Base-by-base conservation (phyloP, 176 grass and related monocot genomes). In the Oryza meyeriana region DNA sequence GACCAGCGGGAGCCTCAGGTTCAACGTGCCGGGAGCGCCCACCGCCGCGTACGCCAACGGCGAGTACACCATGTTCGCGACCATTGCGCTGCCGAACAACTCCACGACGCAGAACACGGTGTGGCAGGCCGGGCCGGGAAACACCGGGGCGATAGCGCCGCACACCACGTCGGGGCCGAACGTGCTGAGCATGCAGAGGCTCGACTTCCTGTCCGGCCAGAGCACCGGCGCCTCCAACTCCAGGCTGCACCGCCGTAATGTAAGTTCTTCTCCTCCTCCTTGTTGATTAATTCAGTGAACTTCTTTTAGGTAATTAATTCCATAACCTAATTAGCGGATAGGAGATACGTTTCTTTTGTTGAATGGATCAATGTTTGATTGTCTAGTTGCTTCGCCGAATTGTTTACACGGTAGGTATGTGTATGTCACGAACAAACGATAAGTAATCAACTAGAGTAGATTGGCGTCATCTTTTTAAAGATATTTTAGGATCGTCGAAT, bases 1-100 rank as follows among this genome's bases (percentile, higher is more conserved):
- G 0, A 20, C 2, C 8, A 42, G 40, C 26, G 12, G 4, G 7
- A 66, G 0, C 25, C 76, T 85, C 18, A 77, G 0, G 29, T 81
- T 99, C 89, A 0, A 1, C 1, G 91, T 99, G 76, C 62, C 83
- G 64, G 47, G 4, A 22, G 24, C 30, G 32, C 77, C 81, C 18
- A 3, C 29, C 24, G 91, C 77, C 4, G 91, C 94, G 52, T 99
- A 91, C 89, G 17, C 76, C 0, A 58, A 5, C 63, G 80, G 87
- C 30, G 55, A 10, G 1, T 99, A 99, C 89, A 93, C 90, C 35
- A 99, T 99, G 13, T 99, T 81, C 84, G 91, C 75, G 2, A 93
- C 90, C 3, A 8, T 99, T 68, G 5, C 2, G 69, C 85, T 99
- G 39, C 96, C 93, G 1, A 5, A 8, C 2, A 94, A 87, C 61